Evolutionary conservation across 1,284 basidiomycete species (phyloP).

Genomic region (Porogramme epimiltina): DNA sequence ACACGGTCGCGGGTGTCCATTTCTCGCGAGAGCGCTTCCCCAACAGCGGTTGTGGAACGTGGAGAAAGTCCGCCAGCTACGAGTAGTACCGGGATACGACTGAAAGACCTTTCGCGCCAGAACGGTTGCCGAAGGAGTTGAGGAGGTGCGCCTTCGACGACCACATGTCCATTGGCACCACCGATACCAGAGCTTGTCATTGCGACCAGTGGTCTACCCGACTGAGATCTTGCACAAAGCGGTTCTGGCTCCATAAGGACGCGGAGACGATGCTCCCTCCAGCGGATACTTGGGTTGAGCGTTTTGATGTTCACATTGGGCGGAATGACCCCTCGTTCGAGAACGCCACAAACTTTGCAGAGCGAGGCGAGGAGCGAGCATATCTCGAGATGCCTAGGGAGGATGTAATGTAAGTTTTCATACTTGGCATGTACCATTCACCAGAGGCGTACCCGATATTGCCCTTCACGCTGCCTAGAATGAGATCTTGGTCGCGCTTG

Average conservation of each 20-base stretch:
- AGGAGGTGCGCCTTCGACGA: conserved; percentile 37
- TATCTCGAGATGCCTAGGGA: conserved; percentile 38
- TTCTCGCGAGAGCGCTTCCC: background rate
- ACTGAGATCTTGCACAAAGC: conserved; percentile 19
- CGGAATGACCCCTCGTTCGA: conserved; percentile 37
- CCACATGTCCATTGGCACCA: conserved; percentile 42
- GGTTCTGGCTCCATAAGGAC: conserved; percentile 24
- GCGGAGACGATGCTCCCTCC: conserved; percentile 33
- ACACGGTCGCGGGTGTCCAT: conserved; percentile 4
- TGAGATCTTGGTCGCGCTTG: conserved; percentile 30
- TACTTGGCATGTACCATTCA: background rate
- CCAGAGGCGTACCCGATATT: conserved; percentile 44
- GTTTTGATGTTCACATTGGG: conserved; percentile 39
- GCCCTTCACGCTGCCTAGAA: conserved; percentile 48
- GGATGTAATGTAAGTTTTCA: too few species aligned
- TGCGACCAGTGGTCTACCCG: conserved; percentile 34
- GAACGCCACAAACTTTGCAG: conserved; percentile 40
- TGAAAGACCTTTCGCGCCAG: background rate
- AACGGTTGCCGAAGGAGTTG: background rate
- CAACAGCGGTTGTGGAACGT: conserved; percentile 27
- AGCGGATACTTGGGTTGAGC: conserved; percentile 40
- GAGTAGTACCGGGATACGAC: conserved; percentile 28
- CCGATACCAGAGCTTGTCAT: conserved; percentile 47
- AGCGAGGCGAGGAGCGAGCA: conserved; percentile 41
- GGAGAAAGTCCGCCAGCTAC: conserved; percentile 37